Evolutionary conservation across 164 flowering plant species (phyloP), one percentile per base, ranked within the genome.

Genomic region (Vitis amurensis): DNA sequence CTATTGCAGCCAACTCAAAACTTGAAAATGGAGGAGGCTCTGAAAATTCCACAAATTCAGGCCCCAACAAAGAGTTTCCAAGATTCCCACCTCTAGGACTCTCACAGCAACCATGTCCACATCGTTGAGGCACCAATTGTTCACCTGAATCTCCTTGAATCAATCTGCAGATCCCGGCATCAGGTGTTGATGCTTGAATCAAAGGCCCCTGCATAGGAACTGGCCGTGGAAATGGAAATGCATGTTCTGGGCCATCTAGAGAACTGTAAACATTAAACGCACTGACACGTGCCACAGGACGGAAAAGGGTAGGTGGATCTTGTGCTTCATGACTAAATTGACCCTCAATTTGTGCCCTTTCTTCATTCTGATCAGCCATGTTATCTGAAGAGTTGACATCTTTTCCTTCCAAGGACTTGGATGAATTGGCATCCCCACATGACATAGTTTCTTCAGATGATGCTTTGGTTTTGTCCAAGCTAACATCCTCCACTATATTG

Each of bases 361-460:
- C 82, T 63, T 69, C 80, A 16, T 64, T 56, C 16, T 76, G 85
- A 53, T 78, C 71, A 23, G 75, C 75, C 56, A 66, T 49, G 57
- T 68, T 83, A 61, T 86, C 90, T 59, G 74, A 2, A 2, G 90
- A 78, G 75, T 61, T 82, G 10, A 74, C 76, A 64, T 86, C 87
- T 75, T 76, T 79, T 66, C 77, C 89, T 59, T 88, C 93, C 60
- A 67, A 48, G 59, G 86, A 75, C 76, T 75, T 88, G 50, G 74
- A 71, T 9, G 89, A 86, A 70, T 74, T 82, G 17, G 56, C 78
- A 73, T 84, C 84, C 23, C 86, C 90, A 78, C 76, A 74, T 66
- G 97, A 92, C 13, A 81, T 77, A 19, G 96, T 87, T 70, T 94
- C 98, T 81, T 92, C 93, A 47, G 95, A 91, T 23, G 97, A 86